Percentiles rank a stretch among this genome's conserved stretches.
phyloP scores from a whole-genome alignment of 805 yeast species.

The Candida lessepsii region DNA sequence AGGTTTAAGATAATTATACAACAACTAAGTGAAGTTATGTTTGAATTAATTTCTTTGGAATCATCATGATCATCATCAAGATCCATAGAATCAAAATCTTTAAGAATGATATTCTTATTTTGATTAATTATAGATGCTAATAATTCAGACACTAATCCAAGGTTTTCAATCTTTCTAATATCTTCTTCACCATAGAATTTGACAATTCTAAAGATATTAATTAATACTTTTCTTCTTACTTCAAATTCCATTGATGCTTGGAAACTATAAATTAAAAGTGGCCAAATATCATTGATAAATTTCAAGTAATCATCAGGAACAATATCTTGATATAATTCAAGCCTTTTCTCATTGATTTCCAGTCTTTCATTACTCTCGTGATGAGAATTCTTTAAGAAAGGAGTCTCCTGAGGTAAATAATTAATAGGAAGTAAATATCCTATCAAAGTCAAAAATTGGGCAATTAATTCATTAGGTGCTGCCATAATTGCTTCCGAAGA shows the following conservation, averaged over 20 bases:
- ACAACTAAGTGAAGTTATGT: conserved; percentile 49
- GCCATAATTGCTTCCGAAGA: conserved; percentile 73
- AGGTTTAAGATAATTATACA: conserved; percentile 13
- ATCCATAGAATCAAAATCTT: conserved; percentile 5
- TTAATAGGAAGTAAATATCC: conserved; percentile 56
- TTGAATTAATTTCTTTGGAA: conserved; percentile 26
- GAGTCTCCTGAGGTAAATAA: conserved; percentile 28
- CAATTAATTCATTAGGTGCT: conserved; percentile 64
- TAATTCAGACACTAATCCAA: conserved; percentile 43
- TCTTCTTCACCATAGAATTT: conserved; percentile 37
- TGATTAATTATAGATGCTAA: conserved; percentile 65
- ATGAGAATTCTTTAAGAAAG: conserved; percentile 25
- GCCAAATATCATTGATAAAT: conserved; percentile 49
- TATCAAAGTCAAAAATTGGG: conserved; percentile 54
- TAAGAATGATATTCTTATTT: conserved; percentile 28
- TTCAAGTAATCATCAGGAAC: conserved; percentile 22
- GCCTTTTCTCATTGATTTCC: conserved; percentile 30
- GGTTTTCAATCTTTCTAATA: conserved; percentile 26
- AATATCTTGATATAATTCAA: conserved; percentile 27
- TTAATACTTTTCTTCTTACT: conserved; percentile 55
- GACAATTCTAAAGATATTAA: conserved; percentile 53
- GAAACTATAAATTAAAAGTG: conserved; percentile 59
- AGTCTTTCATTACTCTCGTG: conserved; percentile 23
- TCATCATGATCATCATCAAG: conserved; percentile 1
- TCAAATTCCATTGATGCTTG: conserved; percentile 71